Percentiles rank a stretch among this genome's conserved stretches.
Evolutionary conservation across 1,284 basidiomycete species (phyloP).

Genomic region (Melampsora americana): DNA sequence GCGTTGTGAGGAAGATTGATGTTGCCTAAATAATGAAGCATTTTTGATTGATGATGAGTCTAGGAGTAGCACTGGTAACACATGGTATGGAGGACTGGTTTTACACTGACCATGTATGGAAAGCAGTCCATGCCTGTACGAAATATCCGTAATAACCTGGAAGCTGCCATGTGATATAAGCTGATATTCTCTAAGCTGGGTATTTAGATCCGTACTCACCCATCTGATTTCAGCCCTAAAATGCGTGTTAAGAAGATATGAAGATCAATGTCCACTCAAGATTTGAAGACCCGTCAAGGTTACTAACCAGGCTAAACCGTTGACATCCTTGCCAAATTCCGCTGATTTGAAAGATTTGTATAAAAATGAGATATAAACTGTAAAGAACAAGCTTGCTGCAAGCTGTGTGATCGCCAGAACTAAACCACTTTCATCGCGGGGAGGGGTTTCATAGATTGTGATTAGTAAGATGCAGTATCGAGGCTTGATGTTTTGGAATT

Average conservation of each 20-base stretch:
- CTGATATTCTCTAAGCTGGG: background rate
- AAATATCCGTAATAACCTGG: constrained; percentile 9
- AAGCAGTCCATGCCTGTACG: background rate
- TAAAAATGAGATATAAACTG: background rate
- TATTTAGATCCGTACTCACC: background rate
- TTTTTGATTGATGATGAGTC: background rate
- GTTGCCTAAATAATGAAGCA: background rate
- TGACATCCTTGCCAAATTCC: background rate
- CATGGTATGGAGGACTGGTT: background rate
- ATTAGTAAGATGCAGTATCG: no score
- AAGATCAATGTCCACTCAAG: background rate
- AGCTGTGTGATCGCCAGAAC: background rate
- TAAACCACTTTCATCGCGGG: background rate
- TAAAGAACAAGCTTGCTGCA: background rate
- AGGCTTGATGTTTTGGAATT: no score
- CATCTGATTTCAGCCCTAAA: constrained; percentile 1
- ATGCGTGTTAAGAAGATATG: no score
- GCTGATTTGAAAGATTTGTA: constrained; percentile 7
- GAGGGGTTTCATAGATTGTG: no score
- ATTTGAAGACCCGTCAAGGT: background rate
- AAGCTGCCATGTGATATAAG: background rate
- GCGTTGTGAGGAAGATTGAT: background rate
- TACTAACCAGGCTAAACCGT: constrained; percentile 3
- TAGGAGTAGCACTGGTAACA: no score
- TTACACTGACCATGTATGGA: background rate